Evolutionary conservation across 371 early-diverging fungal species (phyloP).

Genomic region (Mucor saturninus): DNA sequence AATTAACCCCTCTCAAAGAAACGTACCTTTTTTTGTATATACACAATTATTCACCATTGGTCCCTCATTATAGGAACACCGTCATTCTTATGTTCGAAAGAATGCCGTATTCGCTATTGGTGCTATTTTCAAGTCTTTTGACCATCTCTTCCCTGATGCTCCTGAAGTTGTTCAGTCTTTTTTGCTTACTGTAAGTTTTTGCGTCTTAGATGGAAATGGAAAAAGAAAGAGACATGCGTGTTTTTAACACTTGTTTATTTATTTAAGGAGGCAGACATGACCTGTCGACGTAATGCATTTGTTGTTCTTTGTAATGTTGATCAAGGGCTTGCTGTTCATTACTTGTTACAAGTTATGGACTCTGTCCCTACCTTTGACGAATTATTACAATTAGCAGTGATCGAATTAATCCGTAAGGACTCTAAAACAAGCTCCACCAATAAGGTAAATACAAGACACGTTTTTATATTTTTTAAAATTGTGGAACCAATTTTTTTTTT

Average conservation of each 20-base stretch:
- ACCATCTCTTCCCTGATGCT: constrained; percentile 94
- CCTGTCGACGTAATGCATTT: constrained; percentile 94
- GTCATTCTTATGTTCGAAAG: constrained; percentile 96
- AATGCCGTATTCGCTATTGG: constrained; percentile 96
- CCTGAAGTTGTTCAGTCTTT: constrained; percentile 87
- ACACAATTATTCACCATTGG: neutral
- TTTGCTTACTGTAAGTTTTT: constrained; percentile 61
- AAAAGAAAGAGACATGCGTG: neutral
- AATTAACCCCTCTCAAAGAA: constrained; percentile 22
- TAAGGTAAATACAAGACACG: constrained; percentile 58
- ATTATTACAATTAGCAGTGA: constrained; percentile 88
- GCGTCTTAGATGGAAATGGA: neutral
- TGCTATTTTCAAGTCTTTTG: constrained; percentile 85
- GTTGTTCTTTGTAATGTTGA: constrained; percentile 84
- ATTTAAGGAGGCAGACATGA: constrained; percentile 85
- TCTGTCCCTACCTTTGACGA: constrained; percentile 87
- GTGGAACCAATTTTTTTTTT: neutral
- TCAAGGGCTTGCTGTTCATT: constrained; percentile 82
- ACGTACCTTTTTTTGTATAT: neutral
- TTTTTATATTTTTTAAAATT: neutral
- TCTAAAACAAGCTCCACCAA: constrained; percentile 77
- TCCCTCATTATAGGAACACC: constrained; percentile 73
- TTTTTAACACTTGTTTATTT: neutral
- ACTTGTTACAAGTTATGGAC: constrained; percentile 73
- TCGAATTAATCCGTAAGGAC: constrained; percentile 95